Base-by-base conservation (phyloP, 1,284 basidiomycete genomes). In the Mycena citricolor region DNA sequence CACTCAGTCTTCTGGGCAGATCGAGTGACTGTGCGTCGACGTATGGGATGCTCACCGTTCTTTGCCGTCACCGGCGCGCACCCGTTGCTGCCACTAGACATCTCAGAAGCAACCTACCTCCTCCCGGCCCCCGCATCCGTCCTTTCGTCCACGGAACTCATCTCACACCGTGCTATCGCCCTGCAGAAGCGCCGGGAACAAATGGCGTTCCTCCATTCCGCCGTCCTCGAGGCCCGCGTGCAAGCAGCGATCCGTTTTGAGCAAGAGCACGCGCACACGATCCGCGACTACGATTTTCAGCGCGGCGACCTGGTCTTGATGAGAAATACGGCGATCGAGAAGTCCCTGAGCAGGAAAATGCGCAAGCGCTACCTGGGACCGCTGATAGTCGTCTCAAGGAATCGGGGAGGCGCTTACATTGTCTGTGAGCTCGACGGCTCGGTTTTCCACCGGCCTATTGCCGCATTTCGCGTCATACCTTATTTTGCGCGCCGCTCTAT, bases 1-100 rank as follows among this genome's bases (percentile, higher is more conserved):
- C n/a, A n/a, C 4, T 40, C 23, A 11, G 37, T 54, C 8, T 57
- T n/a, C n/a, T 61, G 57, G 58, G 56, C 56, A 1, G 58, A 61
- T 22, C 42, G 44, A 11, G 44, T 56, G 14, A 60, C 56, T 0
- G 47, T 51, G 8, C 21, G 40, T 5, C 36, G 41, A 7, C 21
- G 41, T 0, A 56, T 49, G 1, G 54, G 57, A 2, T 30, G 37
- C 20, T 55, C 54, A 3, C 59, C 57, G 1, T 58, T 51, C 37
- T 56, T 49, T 24, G 44, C 53, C 23, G 55, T 47, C 0, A 47
- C 55, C 20, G 57, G 56, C 1, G 36, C 49, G 5, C 39, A 59
- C 25, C 54, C 42, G 0, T 16, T 57, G 13, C 36, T 59, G 11
- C 55, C 54, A 0, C 45, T 61, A 16, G 53, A 59, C 33, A 22